Evolutionary conservation across 371 early-diverging fungal species (phyloP).

Genomic region (Sporodiniella umbellata): DNA sequence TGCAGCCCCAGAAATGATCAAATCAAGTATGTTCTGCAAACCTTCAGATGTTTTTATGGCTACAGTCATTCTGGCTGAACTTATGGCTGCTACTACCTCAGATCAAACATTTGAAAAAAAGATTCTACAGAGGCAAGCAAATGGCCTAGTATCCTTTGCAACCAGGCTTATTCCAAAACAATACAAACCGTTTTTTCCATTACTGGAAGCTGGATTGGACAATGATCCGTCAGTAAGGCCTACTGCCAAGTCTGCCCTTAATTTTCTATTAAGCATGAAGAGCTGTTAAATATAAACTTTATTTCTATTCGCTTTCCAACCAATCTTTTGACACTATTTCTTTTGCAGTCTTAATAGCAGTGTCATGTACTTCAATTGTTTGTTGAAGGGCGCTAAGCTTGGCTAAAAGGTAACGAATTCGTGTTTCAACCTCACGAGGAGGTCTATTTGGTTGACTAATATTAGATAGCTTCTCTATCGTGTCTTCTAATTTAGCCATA

Average conservation of each 20-base stretch:
- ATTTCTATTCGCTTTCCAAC: constrained; percentile 8
- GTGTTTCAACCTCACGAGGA: constrained; percentile 52
- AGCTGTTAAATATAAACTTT: background rate
- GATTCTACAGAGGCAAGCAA: constrained; percentile 7
- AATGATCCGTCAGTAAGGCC: constrained; percentile 6
- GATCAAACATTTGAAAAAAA: constrained; percentile 18
- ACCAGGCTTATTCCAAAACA: constrained; percentile 4
- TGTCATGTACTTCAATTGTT: constrained; percentile 52
- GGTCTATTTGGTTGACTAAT: constrained; percentile 40
- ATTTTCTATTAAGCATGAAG: constrained; percentile 3
- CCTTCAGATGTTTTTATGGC: constrained; percentile 42
- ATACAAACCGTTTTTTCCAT: constrained; percentile 9
- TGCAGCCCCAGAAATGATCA: constrained; percentile 37
- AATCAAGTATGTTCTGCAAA: constrained; percentile 13
- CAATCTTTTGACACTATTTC: constrained; percentile 34
- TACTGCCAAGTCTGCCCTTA: constrained; percentile 5
- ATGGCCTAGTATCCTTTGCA: constrained; percentile 15
- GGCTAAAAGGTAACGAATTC: constrained; percentile 56
- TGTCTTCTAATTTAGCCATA: constrained; percentile 69
- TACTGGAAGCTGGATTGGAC: constrained; percentile 10
- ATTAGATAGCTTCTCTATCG: constrained; percentile 54
- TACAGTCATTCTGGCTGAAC: constrained; percentile 25
- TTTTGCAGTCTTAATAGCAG: constrained; percentile 46
- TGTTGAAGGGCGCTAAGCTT: constrained; percentile 50
- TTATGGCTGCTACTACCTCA: constrained; percentile 19